phyloP scores from a whole-genome alignment of 345 rosid species.

The Eucalyptus coolabah region DNA sequence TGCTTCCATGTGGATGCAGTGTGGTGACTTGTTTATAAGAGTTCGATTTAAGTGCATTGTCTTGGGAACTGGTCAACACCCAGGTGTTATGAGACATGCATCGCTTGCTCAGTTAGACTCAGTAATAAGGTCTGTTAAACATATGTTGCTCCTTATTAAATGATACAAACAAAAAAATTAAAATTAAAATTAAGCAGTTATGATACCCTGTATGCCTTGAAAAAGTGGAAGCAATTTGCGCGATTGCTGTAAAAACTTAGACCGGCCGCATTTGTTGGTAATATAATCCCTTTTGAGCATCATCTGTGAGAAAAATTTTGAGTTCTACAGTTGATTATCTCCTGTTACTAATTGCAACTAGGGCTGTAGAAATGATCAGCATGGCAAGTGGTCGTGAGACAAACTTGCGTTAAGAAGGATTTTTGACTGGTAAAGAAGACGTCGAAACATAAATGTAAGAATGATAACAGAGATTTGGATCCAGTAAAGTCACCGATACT shows the following conservation, averaged over 20 bases:
- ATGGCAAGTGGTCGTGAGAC: not conserved
- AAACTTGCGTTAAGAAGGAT: not conserved
- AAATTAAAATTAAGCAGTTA: not conserved
- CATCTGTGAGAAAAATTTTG: not conserved
- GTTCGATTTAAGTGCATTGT: not conserved
- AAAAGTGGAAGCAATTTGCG: not conserved
- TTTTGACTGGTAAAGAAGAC: not conserved
- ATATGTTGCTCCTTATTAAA: not conserved
- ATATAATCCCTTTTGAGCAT: not conserved
- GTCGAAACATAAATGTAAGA: not conserved
- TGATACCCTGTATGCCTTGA: not conserved
- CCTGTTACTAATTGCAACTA: not conserved
- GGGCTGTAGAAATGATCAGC: not conserved
- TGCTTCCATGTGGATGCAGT: not conserved
- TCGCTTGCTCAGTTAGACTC: not conserved
- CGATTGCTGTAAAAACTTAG: not conserved
- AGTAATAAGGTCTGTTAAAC: not conserved
- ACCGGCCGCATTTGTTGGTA: not conserved
- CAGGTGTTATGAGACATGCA: not conserved
- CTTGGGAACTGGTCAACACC: not conserved
- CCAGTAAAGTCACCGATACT: not conserved
- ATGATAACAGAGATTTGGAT: not conserved
- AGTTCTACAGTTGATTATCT: not conserved
- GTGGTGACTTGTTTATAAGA: not conserved
- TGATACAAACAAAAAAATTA: not conserved